These are phyloP conservation scores for Fonsecaea nubica DNA, from an alignment of 2,329 filamentous ascomycete species.

Conservation along the genomic window DNA sequence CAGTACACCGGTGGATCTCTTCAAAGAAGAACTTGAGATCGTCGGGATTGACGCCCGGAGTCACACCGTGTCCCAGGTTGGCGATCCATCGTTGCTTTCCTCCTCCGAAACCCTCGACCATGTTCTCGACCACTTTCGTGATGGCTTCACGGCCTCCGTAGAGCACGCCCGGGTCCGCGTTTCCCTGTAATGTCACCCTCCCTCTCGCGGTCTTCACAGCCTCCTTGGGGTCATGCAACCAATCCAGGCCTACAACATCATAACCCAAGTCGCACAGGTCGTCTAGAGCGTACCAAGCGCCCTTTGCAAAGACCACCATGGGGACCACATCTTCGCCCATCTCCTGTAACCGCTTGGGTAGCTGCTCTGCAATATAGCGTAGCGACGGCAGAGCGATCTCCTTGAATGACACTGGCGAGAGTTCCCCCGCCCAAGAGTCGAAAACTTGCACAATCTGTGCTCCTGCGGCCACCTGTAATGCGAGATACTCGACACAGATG, in stretches of 20 bases:
- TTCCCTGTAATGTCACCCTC: slow-evolving; percentile 86
- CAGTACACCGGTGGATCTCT: slow-evolving; percentile 76
- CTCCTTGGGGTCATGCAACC: slow-evolving; percentile 86
- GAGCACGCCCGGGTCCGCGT: slow-evolving; percentile 90
- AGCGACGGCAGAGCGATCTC: slow-evolving; percentile 87
- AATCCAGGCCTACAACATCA: slow-evolving; percentile 92
- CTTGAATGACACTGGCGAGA: slow-evolving; percentile 82
- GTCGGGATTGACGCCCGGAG: slow-evolving; percentile 91
- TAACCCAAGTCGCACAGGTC: slow-evolving; percentile 87
- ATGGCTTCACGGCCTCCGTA: slow-evolving; percentile 86
- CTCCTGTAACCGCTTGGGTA: slow-evolving; percentile 76
- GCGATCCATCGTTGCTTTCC: slow-evolving; percentile 95
- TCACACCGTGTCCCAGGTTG: slow-evolving; percentile 97
- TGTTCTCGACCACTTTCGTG: slow-evolving; percentile 78
- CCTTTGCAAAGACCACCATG: slow-evolving; percentile 98
- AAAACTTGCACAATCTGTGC: slow-evolving; percentile 97
- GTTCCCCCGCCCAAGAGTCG: slow-evolving; percentile 96
- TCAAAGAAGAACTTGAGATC: slow-evolving; percentile 92
- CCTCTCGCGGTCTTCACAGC: slow-evolving; percentile 80
- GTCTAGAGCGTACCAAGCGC: slow-evolving; percentile 93
- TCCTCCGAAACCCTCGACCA: slow-evolving; percentile 83
- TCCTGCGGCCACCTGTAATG: slow-evolving; percentile 88
- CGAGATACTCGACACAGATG: slow-evolving; percentile 92
- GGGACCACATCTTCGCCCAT: slow-evolving; percentile 81
- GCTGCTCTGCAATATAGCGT: slow-evolving; percentile 77